phyloP scores from a whole-genome alignment of 768 basidiomycete species.

The Mycena chlorophos region DNA sequence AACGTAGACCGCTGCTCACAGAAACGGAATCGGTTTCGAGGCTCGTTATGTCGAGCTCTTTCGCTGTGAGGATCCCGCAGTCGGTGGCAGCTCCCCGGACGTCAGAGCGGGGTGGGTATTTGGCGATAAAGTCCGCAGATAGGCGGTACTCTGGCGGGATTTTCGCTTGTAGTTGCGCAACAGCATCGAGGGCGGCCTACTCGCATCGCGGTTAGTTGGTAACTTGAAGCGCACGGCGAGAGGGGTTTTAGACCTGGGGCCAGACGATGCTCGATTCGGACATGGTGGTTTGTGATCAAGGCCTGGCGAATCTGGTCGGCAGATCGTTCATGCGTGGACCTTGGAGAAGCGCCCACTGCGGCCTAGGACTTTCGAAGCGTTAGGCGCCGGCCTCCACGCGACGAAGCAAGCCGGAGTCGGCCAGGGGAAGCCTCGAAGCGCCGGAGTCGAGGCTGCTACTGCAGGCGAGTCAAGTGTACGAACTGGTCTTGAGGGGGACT shows the following conservation, averaged over 20 bases:
- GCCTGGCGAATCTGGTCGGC: no score
- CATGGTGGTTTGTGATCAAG: background rate
- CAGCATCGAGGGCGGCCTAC: conserved; percentile 18
- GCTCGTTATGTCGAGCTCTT: conserved; percentile 36
- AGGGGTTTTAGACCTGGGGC: background rate
- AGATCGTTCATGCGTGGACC: no score
- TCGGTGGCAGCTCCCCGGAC: conserved; percentile 34
- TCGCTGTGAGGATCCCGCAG: conserved; percentile 32
- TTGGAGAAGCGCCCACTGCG: no score
- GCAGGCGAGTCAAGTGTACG: no score
- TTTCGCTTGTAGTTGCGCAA: conserved; percentile 14
- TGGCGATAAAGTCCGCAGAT: conserved; percentile 11
- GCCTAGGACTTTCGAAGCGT: no score
- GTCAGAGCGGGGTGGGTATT: conserved; percentile 25
- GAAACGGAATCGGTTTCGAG: conserved; percentile 35
- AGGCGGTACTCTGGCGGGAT: conserved; percentile 19
- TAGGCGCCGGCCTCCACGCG: no score
- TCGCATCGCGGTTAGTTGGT: background rate
- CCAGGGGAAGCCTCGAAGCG: no score
- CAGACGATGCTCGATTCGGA: background rate
- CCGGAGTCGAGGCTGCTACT: no score
- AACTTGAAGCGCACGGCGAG: background rate
- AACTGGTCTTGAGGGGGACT: no score
- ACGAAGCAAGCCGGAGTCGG: no score
- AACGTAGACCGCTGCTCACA: conserved; percentile 17